Base-by-base conservation (phyloP, 1,284 basidiomycete species). In the Cryptococcus maquisensis region DNA sequence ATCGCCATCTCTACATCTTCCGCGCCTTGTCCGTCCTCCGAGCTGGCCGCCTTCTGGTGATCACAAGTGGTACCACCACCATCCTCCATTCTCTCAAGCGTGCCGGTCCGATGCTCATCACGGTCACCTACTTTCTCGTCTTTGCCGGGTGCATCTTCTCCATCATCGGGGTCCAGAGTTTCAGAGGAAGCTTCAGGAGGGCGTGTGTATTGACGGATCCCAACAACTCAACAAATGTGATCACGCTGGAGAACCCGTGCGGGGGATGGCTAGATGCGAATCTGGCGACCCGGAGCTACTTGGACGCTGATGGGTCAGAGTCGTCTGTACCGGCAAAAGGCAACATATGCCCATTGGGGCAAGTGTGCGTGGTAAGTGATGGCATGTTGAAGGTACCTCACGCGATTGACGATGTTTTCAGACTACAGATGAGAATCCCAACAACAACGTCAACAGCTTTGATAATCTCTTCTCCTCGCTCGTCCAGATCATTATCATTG, bases 21-120 rank as follows among this genome's bases (percentile, higher is more conserved):
- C 83, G 93, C 32, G 93, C 93, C 0, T 76, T 98, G 69, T 91
- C 88, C 60, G 90, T 95, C 13, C 79, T 98, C 20, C 81, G 95
- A 55, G 87, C 85, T 2, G 85, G 89, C 4, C 82, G 95, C 55
- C 75, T 98, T 23, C 77, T 98, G 47, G 85, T 91, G 2, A 84
- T 97, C 49, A 97, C 94, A 1, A 86, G 85, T 58, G 95, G 95
- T 75, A 98, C 95, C 18, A 88, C 90, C 15, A 97, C 93, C 0
- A 98, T 98, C 68, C 86, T 98, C 79, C 86, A 86, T 56, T 94
- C 90, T 10, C 79, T 98, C 58, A 98, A 98, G 77, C 86, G 84
- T 0, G 93, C 95, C 0, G 83, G 86, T 16, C 93, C 94, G 1
- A 79, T 97, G 20, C 81, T 98, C 18, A 84, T 90, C 18, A 88